phyloP scores from a whole-genome alignment of 805 yeast species.

The Teunomyces pallodes region DNA sequence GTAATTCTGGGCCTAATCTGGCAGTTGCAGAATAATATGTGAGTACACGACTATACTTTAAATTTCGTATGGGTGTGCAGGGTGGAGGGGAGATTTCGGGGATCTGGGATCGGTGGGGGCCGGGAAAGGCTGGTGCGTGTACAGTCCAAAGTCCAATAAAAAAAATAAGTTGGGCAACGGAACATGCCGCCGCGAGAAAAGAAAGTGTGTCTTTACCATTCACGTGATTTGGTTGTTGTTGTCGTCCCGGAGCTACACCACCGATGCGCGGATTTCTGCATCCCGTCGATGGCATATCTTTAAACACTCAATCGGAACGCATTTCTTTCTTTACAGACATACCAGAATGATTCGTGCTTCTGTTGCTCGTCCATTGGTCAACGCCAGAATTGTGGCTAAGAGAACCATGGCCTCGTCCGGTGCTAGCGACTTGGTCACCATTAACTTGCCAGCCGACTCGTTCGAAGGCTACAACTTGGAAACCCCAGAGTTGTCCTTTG shows the following conservation, averaged over 20 bases:
- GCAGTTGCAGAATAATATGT: too few relatives aligned
- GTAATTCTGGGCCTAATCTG: neutral
- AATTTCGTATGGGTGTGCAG: too few relatives aligned
- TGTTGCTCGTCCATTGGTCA: conserved; percentile 15
- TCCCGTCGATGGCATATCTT: conserved; percentile 15
- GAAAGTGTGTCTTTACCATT: neutral
- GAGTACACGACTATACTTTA: too few relatives aligned
- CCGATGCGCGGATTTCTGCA: conserved; percentile 11
- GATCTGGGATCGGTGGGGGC: too few relatives aligned
- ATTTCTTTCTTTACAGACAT: conserved; percentile 3
- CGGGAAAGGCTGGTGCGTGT: too few relatives aligned
- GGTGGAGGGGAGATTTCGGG: too few relatives aligned
- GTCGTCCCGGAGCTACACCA: conserved; percentile 1
- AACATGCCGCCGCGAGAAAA: neutral
- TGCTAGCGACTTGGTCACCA: conserved; percentile 37
- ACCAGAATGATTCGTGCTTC: conserved; percentile 15
- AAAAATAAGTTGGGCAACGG: too few relatives aligned
- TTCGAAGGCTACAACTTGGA: conserved; percentile 83
- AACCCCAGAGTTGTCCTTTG: conserved; percentile 64
- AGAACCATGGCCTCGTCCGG: conserved; percentile 36
- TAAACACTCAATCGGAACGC: conserved; percentile 10
- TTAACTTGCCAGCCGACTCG: conserved; percentile 73
- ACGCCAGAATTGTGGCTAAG: conserved; percentile 17
- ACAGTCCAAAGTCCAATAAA: too few relatives aligned
- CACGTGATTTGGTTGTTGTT: neutral